These are phyloP conservation scores for Sindora glabra DNA, from an alignment of 306 rosid species.

Conservation along the genomic window DNA sequence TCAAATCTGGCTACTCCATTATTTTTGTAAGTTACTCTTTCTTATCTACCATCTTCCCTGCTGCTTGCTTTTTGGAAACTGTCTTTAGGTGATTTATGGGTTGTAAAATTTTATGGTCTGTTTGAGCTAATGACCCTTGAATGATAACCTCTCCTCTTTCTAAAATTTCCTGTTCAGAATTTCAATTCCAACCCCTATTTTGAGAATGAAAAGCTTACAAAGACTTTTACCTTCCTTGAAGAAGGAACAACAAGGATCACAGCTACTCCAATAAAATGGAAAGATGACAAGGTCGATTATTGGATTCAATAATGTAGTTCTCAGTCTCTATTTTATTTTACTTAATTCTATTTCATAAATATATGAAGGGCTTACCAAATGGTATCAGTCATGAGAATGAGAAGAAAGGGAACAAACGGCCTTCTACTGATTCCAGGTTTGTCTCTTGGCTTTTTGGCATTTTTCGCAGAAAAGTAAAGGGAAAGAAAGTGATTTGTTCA, in stretches of 20 bases:
- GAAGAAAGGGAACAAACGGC: slow-evolving; percentile 85
- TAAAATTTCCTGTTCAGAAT: slow-evolving; percentile 40
- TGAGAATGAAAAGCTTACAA: slow-evolving; percentile 71
- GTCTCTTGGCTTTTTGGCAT: not conserved
- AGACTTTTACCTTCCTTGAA: slow-evolving; percentile 78
- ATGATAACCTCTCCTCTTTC: not conserved
- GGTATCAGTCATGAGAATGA: slow-evolving; percentile 67
- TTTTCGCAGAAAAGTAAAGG: not conserved
- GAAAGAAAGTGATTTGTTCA: no score
- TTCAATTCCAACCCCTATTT: slow-evolving; percentile 82
- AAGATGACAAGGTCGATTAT: slow-evolving; percentile 73
- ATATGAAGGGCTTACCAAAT: slow-evolving; percentile 63
- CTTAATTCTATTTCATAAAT: not conserved
- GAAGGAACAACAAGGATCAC: slow-evolving; percentile 76
- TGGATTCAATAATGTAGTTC: not conserved
- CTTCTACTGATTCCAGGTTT: slow-evolving; percentile 65
- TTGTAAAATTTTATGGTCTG: not conserved
- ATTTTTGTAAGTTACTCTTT: slow-evolving; percentile 59
- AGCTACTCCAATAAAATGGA: slow-evolving; percentile 88
- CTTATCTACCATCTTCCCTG: no score
- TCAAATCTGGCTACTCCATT: slow-evolving; percentile 80
- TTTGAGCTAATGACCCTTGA: no score
- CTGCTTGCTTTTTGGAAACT: no score
- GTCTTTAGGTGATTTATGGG: not conserved
- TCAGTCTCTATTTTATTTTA: not conserved